These are phyloP conservation scores for Fusarium euwallaceae DNA, from an alignment of 2,329 filamentous ascomycete species.

Conservation along the genomic window DNA sequence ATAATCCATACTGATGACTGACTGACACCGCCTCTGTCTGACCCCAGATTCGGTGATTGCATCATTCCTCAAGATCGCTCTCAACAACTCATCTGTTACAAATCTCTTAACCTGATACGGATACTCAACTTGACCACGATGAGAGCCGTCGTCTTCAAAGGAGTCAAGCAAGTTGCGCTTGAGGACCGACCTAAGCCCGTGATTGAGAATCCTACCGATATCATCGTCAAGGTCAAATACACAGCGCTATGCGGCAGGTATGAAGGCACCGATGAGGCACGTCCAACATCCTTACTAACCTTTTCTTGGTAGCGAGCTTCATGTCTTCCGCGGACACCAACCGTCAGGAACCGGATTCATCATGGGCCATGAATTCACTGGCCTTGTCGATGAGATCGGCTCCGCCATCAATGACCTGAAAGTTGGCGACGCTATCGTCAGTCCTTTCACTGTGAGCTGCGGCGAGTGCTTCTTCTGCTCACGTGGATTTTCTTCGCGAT, in stretches of 20 bases:
- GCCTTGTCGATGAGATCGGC: slow-evolving; percentile 76
- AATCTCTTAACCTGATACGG: neutral
- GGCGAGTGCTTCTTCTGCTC: slow-evolving; percentile 36
- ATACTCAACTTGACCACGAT: neutral
- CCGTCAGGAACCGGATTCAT: slow-evolving; percentile 72
- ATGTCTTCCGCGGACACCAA: slow-evolving; percentile 85
- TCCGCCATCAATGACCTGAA: slow-evolving; percentile 54
- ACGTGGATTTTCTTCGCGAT: slow-evolving; percentile 22
- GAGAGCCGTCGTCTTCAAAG: slow-evolving; percentile 34
- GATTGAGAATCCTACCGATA: slow-evolving; percentile 6
- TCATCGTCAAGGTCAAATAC: slow-evolving; percentile 28
- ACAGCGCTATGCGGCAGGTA: slow-evolving; percentile 34
- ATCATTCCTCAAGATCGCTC: neutral
- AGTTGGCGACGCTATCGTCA: slow-evolving; percentile 16
- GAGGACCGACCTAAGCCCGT: slow-evolving; percentile 21
- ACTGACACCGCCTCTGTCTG: neutral
- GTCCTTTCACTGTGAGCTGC: slow-evolving; percentile 36
- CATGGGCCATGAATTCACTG: slow-evolving; percentile 87
- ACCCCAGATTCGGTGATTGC: neutral
- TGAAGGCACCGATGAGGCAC: neutral
- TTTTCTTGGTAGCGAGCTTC: slow-evolving; percentile 67
- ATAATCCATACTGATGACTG: neutral
- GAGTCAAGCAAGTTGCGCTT: slow-evolving; percentile 2
- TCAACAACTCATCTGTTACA: neutral
- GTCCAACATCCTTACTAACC: neutral